Evolutionary conservation across 1,284 basidiomycete species (phyloP).

Genomic region (Puccinia novopanici): DNA sequence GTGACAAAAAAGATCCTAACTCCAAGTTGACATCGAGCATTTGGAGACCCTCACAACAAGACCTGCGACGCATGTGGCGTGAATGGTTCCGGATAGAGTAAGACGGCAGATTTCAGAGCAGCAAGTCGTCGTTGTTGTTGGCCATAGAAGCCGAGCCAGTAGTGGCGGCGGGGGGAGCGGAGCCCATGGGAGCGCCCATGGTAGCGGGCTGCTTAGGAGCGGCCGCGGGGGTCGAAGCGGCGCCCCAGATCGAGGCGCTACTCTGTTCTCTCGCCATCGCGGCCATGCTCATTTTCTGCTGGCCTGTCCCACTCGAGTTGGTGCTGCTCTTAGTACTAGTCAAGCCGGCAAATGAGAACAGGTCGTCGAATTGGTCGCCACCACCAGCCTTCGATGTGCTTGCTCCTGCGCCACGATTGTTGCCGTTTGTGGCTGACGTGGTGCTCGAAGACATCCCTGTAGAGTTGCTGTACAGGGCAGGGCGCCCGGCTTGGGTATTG

Average conservation of each 20-base stretch:
- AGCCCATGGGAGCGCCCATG: constrained; percentile 10
- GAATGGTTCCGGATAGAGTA: too few species aligned
- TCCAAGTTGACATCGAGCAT: not conserved
- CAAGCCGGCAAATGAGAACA: constrained; percentile 46
- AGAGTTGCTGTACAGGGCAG: not conserved
- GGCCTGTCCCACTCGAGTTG: not conserved
- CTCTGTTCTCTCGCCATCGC: constrained; percentile 49
- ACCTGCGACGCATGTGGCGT: not conserved
- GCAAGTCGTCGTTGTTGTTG: constrained; percentile 29
- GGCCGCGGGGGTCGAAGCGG: not conserved
- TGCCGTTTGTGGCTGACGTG: not conserved
- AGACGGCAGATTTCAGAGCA: constrained; percentile 9
- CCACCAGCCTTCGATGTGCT: constrained; percentile 5
- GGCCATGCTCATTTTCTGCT: constrained; percentile 39
- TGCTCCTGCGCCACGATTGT: not conserved
- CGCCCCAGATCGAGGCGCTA: constrained; percentile 49
- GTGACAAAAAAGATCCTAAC: not conserved
- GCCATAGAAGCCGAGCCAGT: constrained; percentile 11
- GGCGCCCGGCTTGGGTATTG: constrained; percentile 1
- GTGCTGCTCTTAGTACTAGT: not conserved
- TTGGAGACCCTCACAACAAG: not conserved
- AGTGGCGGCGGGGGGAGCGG: not conserved
- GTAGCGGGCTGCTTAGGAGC: not conserved
- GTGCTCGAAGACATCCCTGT: constrained; percentile 15
- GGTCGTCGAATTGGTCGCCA: constrained; percentile 41